Evolutionary conservation across 352 stramenopile genomes (phyloP).

Genomic region (Thraustochytrium striatum): DNA sequence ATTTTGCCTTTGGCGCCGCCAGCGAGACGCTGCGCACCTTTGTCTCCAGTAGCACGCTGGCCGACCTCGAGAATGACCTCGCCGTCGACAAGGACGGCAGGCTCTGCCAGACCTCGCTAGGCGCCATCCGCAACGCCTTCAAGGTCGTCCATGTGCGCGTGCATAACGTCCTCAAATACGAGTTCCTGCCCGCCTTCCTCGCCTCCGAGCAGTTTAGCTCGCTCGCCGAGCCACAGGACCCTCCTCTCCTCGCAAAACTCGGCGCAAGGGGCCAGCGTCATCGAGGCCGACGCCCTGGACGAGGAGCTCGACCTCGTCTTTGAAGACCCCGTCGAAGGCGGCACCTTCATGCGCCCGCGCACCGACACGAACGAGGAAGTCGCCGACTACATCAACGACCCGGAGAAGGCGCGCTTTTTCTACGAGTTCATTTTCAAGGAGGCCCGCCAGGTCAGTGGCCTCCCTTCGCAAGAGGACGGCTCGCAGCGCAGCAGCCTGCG

Average conservation of each 20-base stretch:
- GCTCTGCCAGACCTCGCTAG: background rate
- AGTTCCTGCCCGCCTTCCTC: conserved; percentile 36
- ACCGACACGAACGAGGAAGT: background rate
- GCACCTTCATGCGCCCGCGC: no score
- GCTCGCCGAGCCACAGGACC: background rate
- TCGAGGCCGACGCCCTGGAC: background rate
- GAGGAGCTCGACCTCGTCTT: background rate
- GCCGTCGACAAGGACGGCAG: background rate
- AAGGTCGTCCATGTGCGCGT: conserved; percentile 3
- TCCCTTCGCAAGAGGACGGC: no score
- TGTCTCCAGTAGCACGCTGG: background rate
- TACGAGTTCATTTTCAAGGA: conserved; percentile 40
- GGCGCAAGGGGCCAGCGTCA: background rate
- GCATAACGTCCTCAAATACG: conserved; percentile 30
- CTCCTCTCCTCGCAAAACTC: background rate
- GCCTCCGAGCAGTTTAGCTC: conserved; percentile 32
- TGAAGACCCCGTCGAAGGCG: no score
- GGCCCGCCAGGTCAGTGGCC: background rate
- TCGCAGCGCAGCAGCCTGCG: no score
- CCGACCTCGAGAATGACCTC: background rate
- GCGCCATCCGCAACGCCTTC: conserved; percentile 10
- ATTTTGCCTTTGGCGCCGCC: background rate
- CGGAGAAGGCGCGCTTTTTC: conserved; percentile 13
- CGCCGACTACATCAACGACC: background rate
- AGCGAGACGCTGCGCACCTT: background rate